Evolutionary conservation across 106 monocot species (phyloP).

Genomic region (Phalaenopsis aphrodite): DNA sequence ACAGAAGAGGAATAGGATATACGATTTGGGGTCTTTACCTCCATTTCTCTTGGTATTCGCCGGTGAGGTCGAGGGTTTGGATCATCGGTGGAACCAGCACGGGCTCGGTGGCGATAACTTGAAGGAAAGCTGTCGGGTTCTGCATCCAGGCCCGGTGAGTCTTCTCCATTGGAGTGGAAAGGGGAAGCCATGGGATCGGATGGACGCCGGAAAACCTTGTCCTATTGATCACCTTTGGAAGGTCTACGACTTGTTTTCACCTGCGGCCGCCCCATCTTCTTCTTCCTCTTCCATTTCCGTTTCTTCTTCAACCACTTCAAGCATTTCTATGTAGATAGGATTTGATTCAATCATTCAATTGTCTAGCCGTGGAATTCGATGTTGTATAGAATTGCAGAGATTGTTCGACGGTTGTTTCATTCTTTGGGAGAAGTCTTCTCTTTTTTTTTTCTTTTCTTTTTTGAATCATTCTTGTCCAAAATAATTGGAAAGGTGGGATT

Average conservation of each 20-base stretch:
- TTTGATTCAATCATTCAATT: too few relatives aligned
- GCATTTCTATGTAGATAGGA: background rate
- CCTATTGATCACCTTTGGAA: conserved; percentile 28
- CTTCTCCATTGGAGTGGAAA: conserved; percentile 49
- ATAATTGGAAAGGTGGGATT: too few relatives aligned
- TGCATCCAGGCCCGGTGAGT: conserved; percentile 29
- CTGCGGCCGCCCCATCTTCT: background rate
- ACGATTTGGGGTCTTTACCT: conserved; percentile 40
- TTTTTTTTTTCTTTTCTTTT: background rate
- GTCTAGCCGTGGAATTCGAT: background rate
- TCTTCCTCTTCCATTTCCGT: background rate
- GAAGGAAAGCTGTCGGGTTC: conserved; percentile 19
- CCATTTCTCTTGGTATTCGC: conserved; percentile 39
- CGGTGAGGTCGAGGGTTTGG: conserved; percentile 27
- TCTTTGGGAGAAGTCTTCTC: background rate
- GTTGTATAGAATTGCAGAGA: background rate
- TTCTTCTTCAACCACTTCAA: background rate
- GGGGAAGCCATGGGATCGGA: conserved; percentile 41
- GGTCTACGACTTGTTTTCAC: conserved; percentile 22
- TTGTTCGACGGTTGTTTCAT: background rate
- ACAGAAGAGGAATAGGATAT: conserved; percentile 33
- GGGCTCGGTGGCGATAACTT: conserved; percentile 40
- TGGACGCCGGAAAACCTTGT: conserved; percentile 31
- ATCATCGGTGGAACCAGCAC: conserved; percentile 48
- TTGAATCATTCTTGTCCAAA: too few relatives aligned